A percentile compares a stretch with the other conserved stretches of the same genome.
These are phyloP conservation scores for Phytopythium chamaehyphon DNA, from an alignment of 352 stramenopile genomes.

Conservation along the genomic window DNA sequence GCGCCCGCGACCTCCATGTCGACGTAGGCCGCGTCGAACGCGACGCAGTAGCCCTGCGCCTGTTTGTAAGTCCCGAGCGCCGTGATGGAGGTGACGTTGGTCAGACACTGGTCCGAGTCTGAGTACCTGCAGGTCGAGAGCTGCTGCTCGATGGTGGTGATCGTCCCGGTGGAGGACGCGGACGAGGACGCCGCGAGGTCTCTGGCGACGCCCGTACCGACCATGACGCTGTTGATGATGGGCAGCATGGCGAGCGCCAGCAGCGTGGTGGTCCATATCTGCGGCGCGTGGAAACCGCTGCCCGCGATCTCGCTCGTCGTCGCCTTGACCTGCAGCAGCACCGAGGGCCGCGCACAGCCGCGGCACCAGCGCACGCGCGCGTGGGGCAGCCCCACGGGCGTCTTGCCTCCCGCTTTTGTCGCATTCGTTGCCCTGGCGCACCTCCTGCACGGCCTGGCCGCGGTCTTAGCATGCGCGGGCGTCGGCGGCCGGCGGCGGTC, in stretches of 20 bases:
- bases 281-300: conserved; percentile 33
- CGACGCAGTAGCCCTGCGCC: conserved; percentile 38
- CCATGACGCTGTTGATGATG: conserved; percentile 37
- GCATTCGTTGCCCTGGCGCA: not conserved
- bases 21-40: conserved; percentile 67
- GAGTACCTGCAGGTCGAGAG: conserved; percentile 71
- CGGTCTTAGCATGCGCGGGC: not conserved
- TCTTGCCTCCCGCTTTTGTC: not conserved
- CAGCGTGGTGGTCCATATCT: conserved; percentile 36
- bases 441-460: conserved; percentile 6
- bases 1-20: conserved; percentile 25
- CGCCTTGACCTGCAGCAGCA: conserved; percentile 32
- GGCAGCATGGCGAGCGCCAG: conserved; percentile 39
- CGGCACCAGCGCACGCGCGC: conserved; percentile 24
- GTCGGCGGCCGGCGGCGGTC: not conserved
- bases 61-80: conserved; percentile 55
- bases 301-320: conserved; percentile 36
- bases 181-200: conserved; percentile 2
- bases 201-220: conserved; percentile 15
- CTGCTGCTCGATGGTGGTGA: conserved; percentile 29
- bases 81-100: conserved; percentile 40
- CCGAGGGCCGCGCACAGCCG: conserved; percentile 10
- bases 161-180: conserved; percentile 8
- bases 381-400: conserved; percentile 12
- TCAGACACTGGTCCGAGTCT: conserved; percentile 46